These are phyloP conservation scores for Serendipita vermifera DNA, from an alignment of 768 basidiomycete genomes.

Conservation along the genomic window DNA sequence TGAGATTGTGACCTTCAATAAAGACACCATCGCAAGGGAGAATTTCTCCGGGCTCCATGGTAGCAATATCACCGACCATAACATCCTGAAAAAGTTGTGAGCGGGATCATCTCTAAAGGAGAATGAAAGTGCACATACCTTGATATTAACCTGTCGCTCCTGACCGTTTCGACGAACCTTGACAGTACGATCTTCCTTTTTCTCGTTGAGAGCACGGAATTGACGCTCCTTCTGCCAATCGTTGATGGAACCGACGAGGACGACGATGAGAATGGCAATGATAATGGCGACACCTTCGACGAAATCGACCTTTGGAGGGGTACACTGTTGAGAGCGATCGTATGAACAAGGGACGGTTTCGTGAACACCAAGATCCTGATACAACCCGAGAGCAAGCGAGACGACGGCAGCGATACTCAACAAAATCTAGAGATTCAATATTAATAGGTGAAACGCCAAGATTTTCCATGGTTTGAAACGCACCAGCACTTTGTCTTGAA, in stretches of 20 bases:
- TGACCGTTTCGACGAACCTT: conserved; percentile 65
- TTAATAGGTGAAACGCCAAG: background rate
- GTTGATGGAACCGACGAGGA: conserved; percentile 80
- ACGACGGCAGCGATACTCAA: conserved; percentile 86
- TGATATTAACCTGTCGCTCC: conserved; percentile 67
- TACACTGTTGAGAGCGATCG: conserved; percentile 21
- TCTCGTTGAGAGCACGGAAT: conserved; percentile 81
- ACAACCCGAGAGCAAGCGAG: conserved; percentile 85
- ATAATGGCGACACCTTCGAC: conserved; percentile 63
- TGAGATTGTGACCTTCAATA: conserved; percentile 81
- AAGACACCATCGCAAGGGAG: conserved; percentile 94
- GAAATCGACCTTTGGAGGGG: conserved; percentile 81
- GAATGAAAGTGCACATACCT: conserved; percentile 32
- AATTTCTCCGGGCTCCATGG: conserved; percentile 91
- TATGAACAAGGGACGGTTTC: conserved; percentile 28
- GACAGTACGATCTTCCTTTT: conserved; percentile 87
- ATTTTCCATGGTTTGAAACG: conserved; percentile 21
- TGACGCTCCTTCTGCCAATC: conserved; percentile 99
- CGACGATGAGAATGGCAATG: conserved; percentile 36
- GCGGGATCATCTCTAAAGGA: conserved; percentile 10
- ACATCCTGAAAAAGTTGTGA: conserved; percentile 47
- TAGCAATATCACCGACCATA: conserved; percentile 84
- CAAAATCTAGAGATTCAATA: conserved; percentile 42
- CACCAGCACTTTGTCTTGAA: conserved; percentile 85
- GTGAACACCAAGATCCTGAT: conserved; percentile 78